Evolutionary conservation across 148 eudicot genomes (phyloP), one percentile per base, ranked within the genome.

Genomic region (Salicornia ramosissima): DNA sequence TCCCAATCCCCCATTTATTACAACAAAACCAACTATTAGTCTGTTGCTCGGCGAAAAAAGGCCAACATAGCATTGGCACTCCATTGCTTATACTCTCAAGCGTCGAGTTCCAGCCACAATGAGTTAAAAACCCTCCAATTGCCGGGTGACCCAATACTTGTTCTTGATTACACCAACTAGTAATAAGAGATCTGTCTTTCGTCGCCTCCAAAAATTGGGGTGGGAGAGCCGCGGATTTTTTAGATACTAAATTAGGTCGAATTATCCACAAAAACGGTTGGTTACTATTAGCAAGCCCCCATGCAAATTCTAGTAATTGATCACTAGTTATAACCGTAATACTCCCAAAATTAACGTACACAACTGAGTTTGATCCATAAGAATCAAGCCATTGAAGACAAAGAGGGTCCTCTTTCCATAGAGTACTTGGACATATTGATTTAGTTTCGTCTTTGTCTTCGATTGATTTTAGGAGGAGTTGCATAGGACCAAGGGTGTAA

Each of bases 401-500:
- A 43, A 4, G 10, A 2, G 66, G 34, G 64, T 83, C 87, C 36
- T 83, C 83, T 16, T 64, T 69, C 86, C 86, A 83, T 10, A 85
- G 60, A 3, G 52, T 47, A 34, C 28, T 85, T 0, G 83, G 56
- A 10, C 65, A 69, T 2, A 85, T 45, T 11, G 78, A 60, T 18
- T 50, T 70, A n/a, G 56, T 56, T 16, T 80, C 59, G 3, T 15
- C 36, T 16, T 80, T 53, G 3, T 15, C 36, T 8, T 74, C 69
- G 2, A 71, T 39, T 4, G 68, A 55, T 9, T 75, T 69, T 6
- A 73, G 43, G 12, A 76, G 60, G 54, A 75, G 31, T 0, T 79
- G 79, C 4, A 84, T 59, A 0, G 87, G 90, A 1, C 89, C 89
- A 7, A 86, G 19, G 5, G 82, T 73, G 79, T 73, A 82, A 14